Evolutionary conservation across 352 stramenopile genomes (phyloP), one percentile per base, ranked within the genome.

Genomic region (Phytopythium litorale): DNA sequence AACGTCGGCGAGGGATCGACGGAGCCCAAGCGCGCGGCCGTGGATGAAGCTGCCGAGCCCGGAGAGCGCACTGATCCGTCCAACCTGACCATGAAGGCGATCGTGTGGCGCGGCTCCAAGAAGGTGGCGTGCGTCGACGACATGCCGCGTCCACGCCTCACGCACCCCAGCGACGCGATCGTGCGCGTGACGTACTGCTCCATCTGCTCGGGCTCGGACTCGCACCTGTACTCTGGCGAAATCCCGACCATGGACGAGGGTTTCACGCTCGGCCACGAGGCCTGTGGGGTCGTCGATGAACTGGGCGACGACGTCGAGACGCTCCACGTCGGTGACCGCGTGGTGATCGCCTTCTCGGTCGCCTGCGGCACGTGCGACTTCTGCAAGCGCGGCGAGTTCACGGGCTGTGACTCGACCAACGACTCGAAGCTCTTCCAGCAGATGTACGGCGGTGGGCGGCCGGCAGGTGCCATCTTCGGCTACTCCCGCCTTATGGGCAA

Each of bases 261-360:
- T 4, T 60, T 68, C 48, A 79, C 83, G 23, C 63, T 77, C 12
- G 77, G 77, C 42, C 77, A 84, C 55, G 77, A 87, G 40, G 71
- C 75, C 6, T 56, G 73, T 21, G 77, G 77, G 9, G 58, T 67
- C 13, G 72, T 87, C 19, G 37, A 71, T 23, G 57, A 71, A 3
- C 65, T 72, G 9, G 77, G 77, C 42, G 40, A 63, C 4, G 62
- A 65, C 13, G 77, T 87, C 30, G 49, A 49, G 13, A 64, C 68
- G 13, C 66, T 84, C 48, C 55, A 68, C 21, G 45, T 40, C 4
- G 77, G 77, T 8, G 73, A 87, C 37, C 70, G 67, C 21, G 75
- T 84, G 1, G 76, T 87, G 15, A 68, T 80, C 21, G 54, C 75
- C 15, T 74, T 79, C 30, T 67, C 74, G 16, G 42, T 79, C 12